These are phyloP conservation scores for Dryas alaskensis DNA, from an alignment of 306 rosid genomes.

Conservation along the genomic window DNA sequence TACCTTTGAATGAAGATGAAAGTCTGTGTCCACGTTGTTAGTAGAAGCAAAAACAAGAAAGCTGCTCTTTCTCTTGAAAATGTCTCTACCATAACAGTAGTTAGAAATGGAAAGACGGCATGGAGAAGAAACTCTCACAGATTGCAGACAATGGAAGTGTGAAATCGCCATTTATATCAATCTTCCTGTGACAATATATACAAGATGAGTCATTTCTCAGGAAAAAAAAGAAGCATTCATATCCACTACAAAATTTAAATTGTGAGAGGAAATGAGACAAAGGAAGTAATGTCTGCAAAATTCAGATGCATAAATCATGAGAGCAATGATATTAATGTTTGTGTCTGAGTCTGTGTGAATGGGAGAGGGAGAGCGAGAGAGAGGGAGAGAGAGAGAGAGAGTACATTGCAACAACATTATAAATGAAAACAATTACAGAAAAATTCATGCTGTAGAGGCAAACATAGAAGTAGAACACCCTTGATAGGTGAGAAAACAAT, in stretches of 20 bases:
- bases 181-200: constrained; percentile 1
- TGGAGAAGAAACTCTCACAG: constrained; percentile 18
- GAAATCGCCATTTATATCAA: constrained; percentile 26
- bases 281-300: neutral
- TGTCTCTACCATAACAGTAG: neutral
- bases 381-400: constrained; percentile 2
- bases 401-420: neutral
- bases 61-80: constrained; percentile 12
- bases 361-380: neutral
- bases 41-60: constrained; percentile 26
- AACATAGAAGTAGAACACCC: neutral
- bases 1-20: constrained; percentile 16
- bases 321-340: neutral
- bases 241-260: neutral
- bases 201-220: neutral
- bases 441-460: neutral
- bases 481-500: too few species aligned
- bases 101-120: constrained; percentile 10
- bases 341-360: neutral
- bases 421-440: neutral
- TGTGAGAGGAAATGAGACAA: neutral
- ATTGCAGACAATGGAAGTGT: constrained; percentile 15
- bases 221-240: neutral
- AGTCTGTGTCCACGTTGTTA: constrained; percentile 5
- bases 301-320: neutral